Conservation (phyloP, 1,284 basidiomycete genomes). For the Fomitopsis palustris region DNA sequence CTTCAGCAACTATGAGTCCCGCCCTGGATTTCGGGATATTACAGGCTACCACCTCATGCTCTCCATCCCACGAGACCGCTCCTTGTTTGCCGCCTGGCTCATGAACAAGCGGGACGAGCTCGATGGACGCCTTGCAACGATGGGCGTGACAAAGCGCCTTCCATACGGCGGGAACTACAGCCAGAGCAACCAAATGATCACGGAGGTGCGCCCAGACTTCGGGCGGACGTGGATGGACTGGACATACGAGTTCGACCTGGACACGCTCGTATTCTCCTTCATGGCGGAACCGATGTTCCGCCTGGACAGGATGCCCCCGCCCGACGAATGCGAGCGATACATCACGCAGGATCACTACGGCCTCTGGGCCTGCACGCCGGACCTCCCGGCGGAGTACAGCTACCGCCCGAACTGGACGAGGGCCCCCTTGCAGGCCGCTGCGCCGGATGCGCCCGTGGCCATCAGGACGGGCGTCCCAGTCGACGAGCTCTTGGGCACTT, state of each 20-base stretch:
- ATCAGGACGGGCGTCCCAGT: not conserved
- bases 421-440: not conserved
- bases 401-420: not conserved
- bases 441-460: not conserved
- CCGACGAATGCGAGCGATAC: not conserved
- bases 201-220: not conserved
- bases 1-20: not conserved
- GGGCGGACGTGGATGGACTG: slow-evolving; percentile 1
- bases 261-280: not conserved
- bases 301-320: not conserved
- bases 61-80: not conserved
- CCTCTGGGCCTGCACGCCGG: not conserved
- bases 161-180: not conserved
- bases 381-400: not conserved
- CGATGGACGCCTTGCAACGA: not conserved
- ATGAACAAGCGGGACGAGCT: not conserved
- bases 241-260: not conserved
- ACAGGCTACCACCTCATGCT: not conserved
- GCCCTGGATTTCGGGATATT: not conserved
- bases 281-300: not conserved
- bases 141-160: not conserved
- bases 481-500: not conserved
- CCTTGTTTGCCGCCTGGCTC: not conserved
- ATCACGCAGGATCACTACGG: not conserved
- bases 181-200: not conserved